A percentile compares a stretch with the other conserved stretches of the same genome.
These are phyloP conservation scores for Evansstolkia leycettana DNA, from an alignment of 495 filamentous ascomycete genomes.

Conservation along the genomic window DNA sequence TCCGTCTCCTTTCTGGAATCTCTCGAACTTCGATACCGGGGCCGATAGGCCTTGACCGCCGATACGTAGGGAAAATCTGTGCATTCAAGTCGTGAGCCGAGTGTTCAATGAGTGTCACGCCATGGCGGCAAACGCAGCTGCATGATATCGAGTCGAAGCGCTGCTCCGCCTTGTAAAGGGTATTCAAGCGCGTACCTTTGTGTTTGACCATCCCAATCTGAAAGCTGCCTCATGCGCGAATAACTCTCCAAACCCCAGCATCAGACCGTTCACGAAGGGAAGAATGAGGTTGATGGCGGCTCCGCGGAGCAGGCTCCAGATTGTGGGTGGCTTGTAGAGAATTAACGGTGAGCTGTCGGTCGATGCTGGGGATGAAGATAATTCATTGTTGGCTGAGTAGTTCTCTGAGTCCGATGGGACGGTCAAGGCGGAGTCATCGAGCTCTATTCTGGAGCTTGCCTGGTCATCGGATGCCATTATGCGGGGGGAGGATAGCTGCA, in stretches of 20 bases:
- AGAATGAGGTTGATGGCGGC: slow-evolving; percentile 90
- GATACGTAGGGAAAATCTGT: slow-evolving; percentile 54
- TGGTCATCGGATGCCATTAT: slow-evolving; percentile 34
- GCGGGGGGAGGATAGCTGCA: slow-evolving; percentile 3
- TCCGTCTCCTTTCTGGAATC: slow-evolving; percentile 36
- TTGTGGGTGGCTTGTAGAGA: slow-evolving; percentile 76
- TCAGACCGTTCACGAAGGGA: slow-evolving; percentile 94
- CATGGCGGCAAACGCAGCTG: not conserved
- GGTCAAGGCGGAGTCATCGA: slow-evolving; percentile 73
- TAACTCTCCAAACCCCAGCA: slow-evolving; percentile 94
- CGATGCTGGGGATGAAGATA: slow-evolving; percentile 47
- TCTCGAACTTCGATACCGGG: slow-evolving; percentile 54
- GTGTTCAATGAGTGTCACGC: not conserved
- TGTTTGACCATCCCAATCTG: slow-evolving; percentile 80
- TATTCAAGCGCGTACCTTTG: slow-evolving; percentile 52
- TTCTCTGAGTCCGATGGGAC: slow-evolving; percentile 84
- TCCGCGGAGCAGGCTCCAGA: slow-evolving; percentile 74
- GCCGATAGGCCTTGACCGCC: slow-evolving; percentile 45
- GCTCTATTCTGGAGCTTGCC: slow-evolving; percentile 38
- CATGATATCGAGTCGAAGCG: not conserved
- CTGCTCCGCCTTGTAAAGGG: no score
- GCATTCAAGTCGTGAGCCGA: not conserved
- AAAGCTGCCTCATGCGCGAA: slow-evolving; percentile 94
- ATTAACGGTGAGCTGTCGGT: slow-evolving; percentile 67
- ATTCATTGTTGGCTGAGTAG: slow-evolving; percentile 60